Conservation (phyloP, 495 filamentous ascomycete genomes). For the Podospora pseudopauciseta region DNA sequence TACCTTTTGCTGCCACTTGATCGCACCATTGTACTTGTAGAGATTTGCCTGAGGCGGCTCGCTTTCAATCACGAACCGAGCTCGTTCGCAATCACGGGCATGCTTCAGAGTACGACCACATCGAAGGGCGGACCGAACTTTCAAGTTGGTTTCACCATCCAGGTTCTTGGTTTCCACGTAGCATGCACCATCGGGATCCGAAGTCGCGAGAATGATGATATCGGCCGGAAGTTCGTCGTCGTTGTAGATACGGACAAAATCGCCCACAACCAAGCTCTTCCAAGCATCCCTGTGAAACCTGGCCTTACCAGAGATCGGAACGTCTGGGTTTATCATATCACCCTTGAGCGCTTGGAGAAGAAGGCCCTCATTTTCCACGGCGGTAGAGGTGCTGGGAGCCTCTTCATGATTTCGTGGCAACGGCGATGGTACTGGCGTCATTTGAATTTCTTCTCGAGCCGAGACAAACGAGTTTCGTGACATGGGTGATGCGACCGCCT, state of each 20-base stretch:
- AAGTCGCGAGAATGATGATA: slow-evolving; percentile 91
- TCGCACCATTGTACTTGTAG: slow-evolving; percentile 85
- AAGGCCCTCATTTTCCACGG: slow-evolving; percentile 57
- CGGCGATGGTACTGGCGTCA: slow-evolving; percentile 92
- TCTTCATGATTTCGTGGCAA: slow-evolving; percentile 44
- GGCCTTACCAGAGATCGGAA: slow-evolving; percentile 46
- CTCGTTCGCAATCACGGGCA: slow-evolving; percentile 83
- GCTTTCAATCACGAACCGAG: slow-evolving; percentile 85
- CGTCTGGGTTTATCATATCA: slow-evolving; percentile 47
- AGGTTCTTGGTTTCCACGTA: slow-evolving; percentile 98
- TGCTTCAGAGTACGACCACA: slow-evolving; percentile 81
- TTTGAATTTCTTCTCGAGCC: slow-evolving; percentile 66
- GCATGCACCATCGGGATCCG: slow-evolving; percentile 89
- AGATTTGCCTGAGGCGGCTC: slow-evolving; percentile 90
- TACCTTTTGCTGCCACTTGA: slow-evolving; percentile 79
- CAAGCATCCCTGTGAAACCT: slow-evolving; percentile 89
- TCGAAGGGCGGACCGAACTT: slow-evolving; percentile 87
- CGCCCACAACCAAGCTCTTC: slow-evolving; percentile 94
- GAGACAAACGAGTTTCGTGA: slow-evolving; percentile 60
- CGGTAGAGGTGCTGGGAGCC: slow-evolving; percentile 14
- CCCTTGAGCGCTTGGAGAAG: slow-evolving; percentile 41
- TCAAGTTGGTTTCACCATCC: slow-evolving; percentile 97
- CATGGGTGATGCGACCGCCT: slow-evolving; percentile 52
- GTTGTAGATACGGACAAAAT: slow-evolving; percentile 95
- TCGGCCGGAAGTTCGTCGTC: slow-evolving; percentile 95